A percentile compares a stretch with the other conserved stretches of the same genome.
These are phyloP conservation scores for Colletotrichum trifolii DNA, from an alignment of 2,329 filamentous ascomycete genomes.

Conservation along the genomic window DNA sequence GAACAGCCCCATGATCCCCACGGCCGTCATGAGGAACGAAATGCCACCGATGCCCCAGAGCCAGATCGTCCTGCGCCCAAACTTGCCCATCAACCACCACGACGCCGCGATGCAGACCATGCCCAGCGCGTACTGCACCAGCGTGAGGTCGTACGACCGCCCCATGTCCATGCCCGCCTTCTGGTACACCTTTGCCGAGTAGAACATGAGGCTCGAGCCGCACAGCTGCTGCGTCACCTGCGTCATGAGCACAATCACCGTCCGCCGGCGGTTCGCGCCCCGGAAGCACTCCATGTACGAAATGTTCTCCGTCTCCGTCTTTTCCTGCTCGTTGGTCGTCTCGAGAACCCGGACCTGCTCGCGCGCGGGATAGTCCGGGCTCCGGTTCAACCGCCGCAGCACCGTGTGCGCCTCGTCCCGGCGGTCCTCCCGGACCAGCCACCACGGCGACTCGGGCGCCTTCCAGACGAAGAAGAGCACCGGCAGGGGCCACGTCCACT, in stretches of 20 bases:
- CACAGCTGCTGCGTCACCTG: constrained; percentile 66
- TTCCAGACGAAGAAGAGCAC: constrained; percentile 46
- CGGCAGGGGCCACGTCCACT: constrained; percentile 52
- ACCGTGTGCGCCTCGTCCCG: constrained; percentile 44
- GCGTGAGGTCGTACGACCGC: constrained; percentile 57
- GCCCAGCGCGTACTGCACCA: constrained; percentile 53
- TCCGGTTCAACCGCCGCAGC: constrained; percentile 43
- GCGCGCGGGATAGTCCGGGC: constrained; percentile 44
- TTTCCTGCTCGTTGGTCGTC: constrained; percentile 50
- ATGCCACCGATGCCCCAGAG: constrained; percentile 51
- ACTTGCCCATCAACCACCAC: constrained; percentile 52
- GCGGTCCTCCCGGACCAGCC: constrained; percentile 47
- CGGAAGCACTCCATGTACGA: constrained; percentile 49
- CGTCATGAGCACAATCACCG: constrained; percentile 56
- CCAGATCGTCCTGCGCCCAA: constrained; percentile 57
- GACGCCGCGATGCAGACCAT: constrained; percentile 56
- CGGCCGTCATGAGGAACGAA: constrained; percentile 48
- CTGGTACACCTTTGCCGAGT: constrained; percentile 62
- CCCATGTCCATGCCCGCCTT: constrained; percentile 57
- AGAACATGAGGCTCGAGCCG: constrained; percentile 63
- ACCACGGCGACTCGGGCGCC: constrained; percentile 54
- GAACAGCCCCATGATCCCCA: constrained; percentile 46
- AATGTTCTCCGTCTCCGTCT: constrained; percentile 34
- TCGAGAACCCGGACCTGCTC: constrained; percentile 50
- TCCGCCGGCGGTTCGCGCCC: constrained; percentile 47